phyloP scores from a whole-genome alignment of 2,329 filamentous ascomycete genomes.

The Chrysoporthe deuterocubensis region DNA sequence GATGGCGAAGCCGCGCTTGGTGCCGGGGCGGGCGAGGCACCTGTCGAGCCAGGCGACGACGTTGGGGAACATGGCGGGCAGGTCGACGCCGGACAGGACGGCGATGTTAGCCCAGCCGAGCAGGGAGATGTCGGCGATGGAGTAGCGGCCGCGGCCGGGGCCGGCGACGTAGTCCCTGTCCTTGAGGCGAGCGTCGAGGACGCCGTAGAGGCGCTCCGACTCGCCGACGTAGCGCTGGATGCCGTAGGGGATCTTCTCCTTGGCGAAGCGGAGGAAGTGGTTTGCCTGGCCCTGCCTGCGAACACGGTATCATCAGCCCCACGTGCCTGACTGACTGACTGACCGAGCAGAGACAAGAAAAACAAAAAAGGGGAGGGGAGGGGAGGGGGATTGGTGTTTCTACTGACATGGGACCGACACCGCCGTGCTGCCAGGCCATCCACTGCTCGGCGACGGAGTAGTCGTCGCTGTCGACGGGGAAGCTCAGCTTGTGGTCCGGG shows the following conservation, averaged over 20 bases:
- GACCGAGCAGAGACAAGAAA: not conserved
- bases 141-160: constrained; percentile 57
- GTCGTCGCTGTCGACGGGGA: constrained; percentile 48
- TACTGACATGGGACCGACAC: constrained; percentile 64
- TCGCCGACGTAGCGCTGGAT: constrained; percentile 78
- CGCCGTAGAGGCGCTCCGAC: constrained; percentile 72
- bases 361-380: not conserved
- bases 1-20: constrained; percentile 67
- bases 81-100: constrained; percentile 64
- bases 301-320: not conserved
- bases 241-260: constrained; percentile 71
- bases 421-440: constrained; percentile 76
- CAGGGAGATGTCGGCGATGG: constrained; percentile 73
- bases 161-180: constrained; percentile 59
- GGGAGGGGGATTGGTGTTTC: constrained; percentile 40
- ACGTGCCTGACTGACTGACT: not conserved
- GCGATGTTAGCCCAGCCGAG: constrained; percentile 70
- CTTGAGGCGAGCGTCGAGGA: constrained; percentile 69
- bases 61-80: constrained; percentile 64
- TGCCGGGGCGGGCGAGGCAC: constrained; percentile 60
- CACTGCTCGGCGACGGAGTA: constrained; percentile 58
- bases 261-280: constrained; percentile 71
- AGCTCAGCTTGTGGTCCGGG: constrained; percentile 67
- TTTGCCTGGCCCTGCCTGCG: constrained; percentile 74
- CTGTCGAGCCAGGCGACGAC: constrained; percentile 70